Evolutionary conservation across 2,329 filamentous ascomycete genomes (phyloP), one percentile per base, ranked within the genome.

Genomic region (Sporothrix inflata): DNA sequence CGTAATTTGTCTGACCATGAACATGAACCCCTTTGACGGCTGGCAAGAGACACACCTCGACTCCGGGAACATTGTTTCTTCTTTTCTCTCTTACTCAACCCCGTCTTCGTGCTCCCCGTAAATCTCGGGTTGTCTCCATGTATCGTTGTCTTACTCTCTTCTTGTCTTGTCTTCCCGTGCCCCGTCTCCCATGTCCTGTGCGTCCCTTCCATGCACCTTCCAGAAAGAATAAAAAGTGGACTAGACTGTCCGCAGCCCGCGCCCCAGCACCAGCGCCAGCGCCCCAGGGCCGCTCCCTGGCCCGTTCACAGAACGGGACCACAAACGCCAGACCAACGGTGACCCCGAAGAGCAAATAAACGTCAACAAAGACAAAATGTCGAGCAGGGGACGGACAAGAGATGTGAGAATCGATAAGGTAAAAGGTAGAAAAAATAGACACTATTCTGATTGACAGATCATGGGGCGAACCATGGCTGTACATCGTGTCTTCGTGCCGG

Each of bases 141-240:
- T 30, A 11, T 57, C 16, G 4, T 19, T 53, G n/a, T 14, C n/a
- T n/a, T 34, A 6, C 21, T 24, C 12, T 53, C 8, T 53, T 16
- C 24, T 30, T 34, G n/a, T 45, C 38, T 4, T 27, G 38, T 65
- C 21, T n/a, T 12, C 38, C 42, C 38, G 4, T 21, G 14, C 12
- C 16, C 57, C 9, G 16, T 42, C 19, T 42, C 19, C 30, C 24
- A 16, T 55, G 55, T n/a, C 55, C 30, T 38, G 30, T 61, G 55
- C 30, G n/a, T 40, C 38, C 51, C 60, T 65, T 65, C 60, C 60
- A 27, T 65, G 21, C 38, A 45, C 60, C 60, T 45, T 65, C 60
- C 14, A 45, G 60, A 65, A 65, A 27, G 60, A 63, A 45, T 16
- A 7, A 30, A 42, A 65, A 45, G 11, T 45, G 60, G 60, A 16